Conservation (phyloP, 2,329 filamentous ascomycete genomes). For the Pleomassaria siparia region DNA sequence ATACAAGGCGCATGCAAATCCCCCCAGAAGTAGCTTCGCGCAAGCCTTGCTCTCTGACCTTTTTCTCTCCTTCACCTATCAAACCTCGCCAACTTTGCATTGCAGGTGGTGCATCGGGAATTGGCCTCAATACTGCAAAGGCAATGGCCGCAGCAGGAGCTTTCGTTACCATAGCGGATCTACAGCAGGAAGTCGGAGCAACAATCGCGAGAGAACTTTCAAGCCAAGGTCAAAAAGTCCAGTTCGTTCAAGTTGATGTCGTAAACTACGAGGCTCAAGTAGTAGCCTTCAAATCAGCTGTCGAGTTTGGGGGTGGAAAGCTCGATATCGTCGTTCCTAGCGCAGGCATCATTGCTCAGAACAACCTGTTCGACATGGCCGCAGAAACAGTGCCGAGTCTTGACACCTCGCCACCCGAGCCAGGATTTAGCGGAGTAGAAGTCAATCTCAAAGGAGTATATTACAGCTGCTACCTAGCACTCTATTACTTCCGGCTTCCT, state of each 20-base stretch:
- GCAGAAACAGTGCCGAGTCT: constrained; percentile 9
- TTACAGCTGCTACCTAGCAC: constrained; percentile 26
- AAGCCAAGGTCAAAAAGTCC: constrained; percentile 20
- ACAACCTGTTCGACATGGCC: constrained; percentile 27
- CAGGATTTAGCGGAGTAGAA: constrained; percentile 17
- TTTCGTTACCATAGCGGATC: constrained; percentile 27
- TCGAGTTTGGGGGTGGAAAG: constrained; percentile 23
- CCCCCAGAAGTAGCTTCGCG: no score
- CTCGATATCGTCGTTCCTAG: constrained; percentile 36
- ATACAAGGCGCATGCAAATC: no score
- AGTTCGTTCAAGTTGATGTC: constrained; percentile 36
- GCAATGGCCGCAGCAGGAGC: constrained; percentile 23
- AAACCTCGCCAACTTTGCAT: no score
- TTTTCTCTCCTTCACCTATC: no score
- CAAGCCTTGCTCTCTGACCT: no score
- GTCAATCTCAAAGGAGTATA: constrained; percentile 28
- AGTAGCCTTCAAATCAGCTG: constrained; percentile 32
- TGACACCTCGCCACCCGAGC: constrained; percentile 18
- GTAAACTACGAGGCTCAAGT: constrained; percentile 30
- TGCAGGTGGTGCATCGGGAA: constrained; percentile 29
- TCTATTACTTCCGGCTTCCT: constrained; percentile 28
- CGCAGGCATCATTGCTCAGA: constrained; percentile 30
- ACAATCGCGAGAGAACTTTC: constrained; percentile 12
- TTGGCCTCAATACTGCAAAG: constrained; percentile 25
- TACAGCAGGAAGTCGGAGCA: constrained; percentile 17